A percentile compares a stretch with the other conserved stretches of the same genome.
Evolutionary conservation across 495 filamentous ascomycete species (phyloP).

Genomic region (Penicillium maclennaniae): DNA sequence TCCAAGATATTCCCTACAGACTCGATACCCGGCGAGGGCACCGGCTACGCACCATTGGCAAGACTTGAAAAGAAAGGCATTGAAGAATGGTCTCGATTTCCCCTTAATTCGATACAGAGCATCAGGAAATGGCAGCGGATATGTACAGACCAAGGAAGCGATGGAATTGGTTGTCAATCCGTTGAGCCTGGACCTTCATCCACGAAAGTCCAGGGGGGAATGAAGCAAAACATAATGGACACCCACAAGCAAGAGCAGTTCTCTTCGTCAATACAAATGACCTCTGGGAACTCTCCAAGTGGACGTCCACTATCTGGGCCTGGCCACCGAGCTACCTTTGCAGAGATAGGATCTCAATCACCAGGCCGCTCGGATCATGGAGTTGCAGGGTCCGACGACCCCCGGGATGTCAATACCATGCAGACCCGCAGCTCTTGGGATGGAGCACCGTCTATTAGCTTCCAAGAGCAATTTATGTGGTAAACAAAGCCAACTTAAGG

Average conservation of each 20-base stretch:
- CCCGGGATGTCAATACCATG: neutral
- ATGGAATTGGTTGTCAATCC: neutral
- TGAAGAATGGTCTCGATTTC: slow-evolving; percentile 35
- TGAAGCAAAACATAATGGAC: neutral
- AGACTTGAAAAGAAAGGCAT: slow-evolving; percentile 30
- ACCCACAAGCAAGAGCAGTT: neutral
- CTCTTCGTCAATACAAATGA: neutral
- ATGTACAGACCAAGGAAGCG: slow-evolving; percentile 8
- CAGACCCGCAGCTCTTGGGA: slow-evolving; percentile 27
- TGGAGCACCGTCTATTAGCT: slow-evolving; percentile 32
- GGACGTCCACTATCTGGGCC: neutral
- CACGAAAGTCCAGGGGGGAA: neutral
- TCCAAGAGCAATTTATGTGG: slow-evolving; percentile 40
- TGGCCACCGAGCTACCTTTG: neutral
- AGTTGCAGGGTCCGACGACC: neutral
- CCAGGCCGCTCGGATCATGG: neutral
- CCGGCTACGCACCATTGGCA: slow-evolving; percentile 19
- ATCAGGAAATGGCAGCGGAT: slow-evolving; percentile 38
- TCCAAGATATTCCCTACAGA: slow-evolving; percentile 9
- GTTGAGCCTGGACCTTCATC: neutral
- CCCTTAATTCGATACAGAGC: slow-evolving; percentile 29
- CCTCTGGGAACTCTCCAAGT: neutral
- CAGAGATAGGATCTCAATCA: neutral
- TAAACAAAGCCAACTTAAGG: slow-evolving; percentile 2
- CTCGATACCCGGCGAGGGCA: neutral